A percentile compares a stretch with the other conserved stretches of the same genome.
phyloP scores from a whole-genome alignment of 2,329 filamentous ascomycete genomes.

The Westerdykella sp. region DNA sequence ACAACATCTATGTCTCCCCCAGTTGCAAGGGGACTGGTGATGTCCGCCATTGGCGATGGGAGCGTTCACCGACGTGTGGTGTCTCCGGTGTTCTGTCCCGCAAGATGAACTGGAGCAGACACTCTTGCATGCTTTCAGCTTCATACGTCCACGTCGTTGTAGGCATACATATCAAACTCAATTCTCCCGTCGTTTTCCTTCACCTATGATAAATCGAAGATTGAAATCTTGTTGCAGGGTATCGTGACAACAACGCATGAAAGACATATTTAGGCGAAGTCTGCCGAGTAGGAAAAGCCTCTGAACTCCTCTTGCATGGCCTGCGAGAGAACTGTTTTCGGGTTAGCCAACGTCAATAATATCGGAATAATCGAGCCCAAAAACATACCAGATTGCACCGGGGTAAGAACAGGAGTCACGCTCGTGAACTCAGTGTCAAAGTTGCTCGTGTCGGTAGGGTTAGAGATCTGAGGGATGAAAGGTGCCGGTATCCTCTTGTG shows the following conservation, averaged over 20 bases:
- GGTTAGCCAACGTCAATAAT: conserved; percentile 10
- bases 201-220: too few species aligned
- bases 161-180: too few species aligned
- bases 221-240: too few species aligned
- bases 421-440: conserved; percentile 99
- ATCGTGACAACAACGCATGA: neutral
- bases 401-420: conserved; percentile 93
- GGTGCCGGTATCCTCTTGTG: conserved; percentile 86
- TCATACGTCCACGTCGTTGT: too few species aligned
- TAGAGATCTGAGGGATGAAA: conserved; percentile 85
- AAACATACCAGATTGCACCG: conserved; percentile 86
- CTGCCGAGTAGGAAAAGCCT: conserved; percentile 93
- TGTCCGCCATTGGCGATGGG: too few species aligned
- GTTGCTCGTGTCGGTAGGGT: conserved; percentile 96
- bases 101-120: too few species aligned
- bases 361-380: conserved; percentile 5
- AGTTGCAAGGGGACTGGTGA: too few species aligned
- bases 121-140: too few species aligned
- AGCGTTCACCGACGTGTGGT: too few species aligned
- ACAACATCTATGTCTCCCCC: too few species aligned
- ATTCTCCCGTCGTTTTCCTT: too few species aligned
- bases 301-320: conserved; percentile 99
- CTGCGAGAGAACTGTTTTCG: conserved; percentile 73
- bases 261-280: conserved; percentile 56
- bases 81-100: too few species aligned